Base-by-base conservation (phyloP, 2,329 filamentous ascomycete genomes). In the Bimuria novae-zelandiae region DNA sequence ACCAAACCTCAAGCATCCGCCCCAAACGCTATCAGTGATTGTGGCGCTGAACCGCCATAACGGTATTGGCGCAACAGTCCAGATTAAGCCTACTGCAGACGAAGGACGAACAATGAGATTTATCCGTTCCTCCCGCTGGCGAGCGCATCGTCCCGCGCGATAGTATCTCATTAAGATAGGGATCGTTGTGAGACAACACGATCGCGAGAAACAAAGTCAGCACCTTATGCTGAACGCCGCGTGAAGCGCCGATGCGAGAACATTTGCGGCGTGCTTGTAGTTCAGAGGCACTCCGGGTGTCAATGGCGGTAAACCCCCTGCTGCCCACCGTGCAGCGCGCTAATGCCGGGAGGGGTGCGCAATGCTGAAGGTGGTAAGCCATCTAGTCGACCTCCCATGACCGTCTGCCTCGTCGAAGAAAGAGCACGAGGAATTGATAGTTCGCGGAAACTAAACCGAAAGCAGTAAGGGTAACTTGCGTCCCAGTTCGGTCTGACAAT, bases 71-170 rank as follows among this genome's bases (percentile, higher is more conserved):
- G 36, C 46, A 37, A 48, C 42, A 41, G 44, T 51, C 40, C 49
- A 50, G 46, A 47, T 30, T 37, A 37, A 54, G 42, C 49, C 35
- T 51, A 33, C 49, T 52, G 45, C 55, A 59, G 60, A 55, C 49
- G 48, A 52, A 37, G 35, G 40, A 39, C 32, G 43, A 52, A 55
- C 47, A 51, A 51, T 54, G 45, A 51, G 51, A 58, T 55, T 55
- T 44, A 29, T 44, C 43, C 60, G 58, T 51, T 19, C 33, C 35
- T 41, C 46, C 59, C 59, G 53, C 50, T 33, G 49, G 50, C 49
- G 51, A 55, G 57, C 60, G 60, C 43, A 54, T 46, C 60, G 58
- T 59, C 41, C 60, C 60, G 60, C 48, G 46, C 51, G 56, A 42
- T 33, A 46, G 35, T 56, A 46, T 52, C 52, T 55, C 55, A 47